Evolutionary conservation across 2,329 filamentous ascomycete genomes (phyloP).

Genomic region (Sphaerulina vaccinii): DNA sequence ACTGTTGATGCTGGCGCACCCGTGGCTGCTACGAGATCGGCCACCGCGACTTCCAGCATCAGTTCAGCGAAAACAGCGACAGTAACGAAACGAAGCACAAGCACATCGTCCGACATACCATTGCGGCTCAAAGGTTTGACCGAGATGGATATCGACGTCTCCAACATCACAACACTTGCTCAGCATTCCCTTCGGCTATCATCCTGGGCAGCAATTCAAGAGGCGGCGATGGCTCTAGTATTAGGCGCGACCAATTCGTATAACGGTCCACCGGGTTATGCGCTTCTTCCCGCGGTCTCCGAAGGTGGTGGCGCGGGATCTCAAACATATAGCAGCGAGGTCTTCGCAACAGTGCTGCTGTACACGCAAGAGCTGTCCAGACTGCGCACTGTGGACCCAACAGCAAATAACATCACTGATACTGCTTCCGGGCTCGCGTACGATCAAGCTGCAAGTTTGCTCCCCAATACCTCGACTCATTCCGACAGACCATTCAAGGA

Average conservation of each 20-base stretch:
- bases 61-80: neutral
- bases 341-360: constrained; percentile 6
- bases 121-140: neutral
- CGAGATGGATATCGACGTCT: neutral
- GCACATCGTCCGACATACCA: neutral
- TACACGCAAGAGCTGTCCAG: constrained; percentile 1
- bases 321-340: neutral
- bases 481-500: neutral
- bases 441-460: constrained; percentile 5
- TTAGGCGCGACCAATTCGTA: constrained; percentile 10
- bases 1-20: too few species aligned
- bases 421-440: neutral
- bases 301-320: neutral
- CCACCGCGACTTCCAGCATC: neutral
- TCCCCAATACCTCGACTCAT: neutral
- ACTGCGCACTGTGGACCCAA: neutral
- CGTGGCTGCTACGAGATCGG: too few species aligned
- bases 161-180: constrained; percentile 1
- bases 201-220: constrained; percentile 9
- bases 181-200: neutral
- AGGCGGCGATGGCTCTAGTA: constrained; percentile 1
- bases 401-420: constrained; percentile 1
- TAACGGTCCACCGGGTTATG: neutral
- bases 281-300: neutral
- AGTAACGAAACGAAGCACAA: neutral